Base-by-base conservation (phyloP, 768 basidiomycete species). In the Leccinum pellstonianum region DNA sequence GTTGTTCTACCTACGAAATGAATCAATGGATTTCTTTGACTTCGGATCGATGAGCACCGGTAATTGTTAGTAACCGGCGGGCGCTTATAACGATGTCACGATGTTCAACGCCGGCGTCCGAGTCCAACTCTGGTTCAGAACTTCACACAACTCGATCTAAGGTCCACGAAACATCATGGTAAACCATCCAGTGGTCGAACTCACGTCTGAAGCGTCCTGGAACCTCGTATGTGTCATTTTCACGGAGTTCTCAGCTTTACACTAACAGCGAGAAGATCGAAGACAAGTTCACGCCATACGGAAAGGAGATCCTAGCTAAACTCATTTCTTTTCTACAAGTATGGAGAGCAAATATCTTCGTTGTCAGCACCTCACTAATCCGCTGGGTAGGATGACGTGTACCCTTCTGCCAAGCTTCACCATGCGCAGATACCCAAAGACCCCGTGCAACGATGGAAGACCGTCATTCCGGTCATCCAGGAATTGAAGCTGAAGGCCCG, bases 281-380 rank as follows among this genome's bases (percentile, higher is more conserved):
- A 77, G 88, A 92, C 81, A 95, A 93, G 77, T 92, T 98, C 82
- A 92, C 93, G 6, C 84, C 88, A 7, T 91, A 83, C 67, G 97
- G 88, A 21, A 95, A 94, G 75, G 88, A 94, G 66, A 90, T 85
- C 5, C 80, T 99, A 41, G 82, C 85, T 38, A 94, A 88, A 68
- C 83, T 99, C 53, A 83, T 96, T 69, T 77, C 77, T 35, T 99
- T 98, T 73, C 81, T 95, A 56, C 85, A 93, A 78, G 95, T 92
- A 63, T 29, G 61, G 58, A 79, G 64, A 47, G 5, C 11, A 38
- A 27, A 27, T 53, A 15, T 33, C 7, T 17, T 49, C 11, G 7
- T 25, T 54, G 31, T 51, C 49, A 41, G 29, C 15, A n/a, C 17
- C 52, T 21, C 25, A 41, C 51, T 56, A 3, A 62, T 50, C 27